phyloP scores from a whole-genome alignment of 306 rosid genomes.

The Clitoria ternatea region DNA sequence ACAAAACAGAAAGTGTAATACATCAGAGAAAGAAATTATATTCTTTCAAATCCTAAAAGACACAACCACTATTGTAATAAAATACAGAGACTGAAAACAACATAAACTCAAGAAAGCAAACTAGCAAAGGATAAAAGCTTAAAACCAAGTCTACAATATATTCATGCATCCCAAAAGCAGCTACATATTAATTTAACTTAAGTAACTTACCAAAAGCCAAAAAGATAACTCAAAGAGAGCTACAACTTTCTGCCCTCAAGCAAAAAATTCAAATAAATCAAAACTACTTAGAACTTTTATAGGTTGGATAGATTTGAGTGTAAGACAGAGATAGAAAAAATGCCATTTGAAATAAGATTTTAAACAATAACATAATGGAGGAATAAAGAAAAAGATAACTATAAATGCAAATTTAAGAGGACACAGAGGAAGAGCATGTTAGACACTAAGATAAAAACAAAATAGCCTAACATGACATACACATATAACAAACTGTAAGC shows the following conservation, averaged over 20 bases:
- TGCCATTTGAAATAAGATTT: too few species aligned
- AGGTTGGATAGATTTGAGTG: background rate
- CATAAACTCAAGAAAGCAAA: background rate
- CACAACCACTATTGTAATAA: background rate
- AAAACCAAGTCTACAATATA: background rate
- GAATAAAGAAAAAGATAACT: too few species aligned
- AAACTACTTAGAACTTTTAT: background rate
- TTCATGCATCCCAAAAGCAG: background rate
- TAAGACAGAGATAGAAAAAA: background rate
- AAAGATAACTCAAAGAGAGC: background rate
- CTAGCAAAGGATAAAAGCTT: background rate
- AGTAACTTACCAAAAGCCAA: background rate
- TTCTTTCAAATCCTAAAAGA: background rate
- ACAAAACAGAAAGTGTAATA: background rate
- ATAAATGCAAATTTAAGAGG: too few species aligned
- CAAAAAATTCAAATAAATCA: background rate
- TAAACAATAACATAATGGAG: too few species aligned
- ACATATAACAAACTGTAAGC: background rate
- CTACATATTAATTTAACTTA: background rate
- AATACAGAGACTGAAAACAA: background rate
- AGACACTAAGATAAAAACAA: too few species aligned
- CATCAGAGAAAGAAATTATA: background rate
- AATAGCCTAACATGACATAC: background rate
- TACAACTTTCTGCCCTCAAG: background rate
- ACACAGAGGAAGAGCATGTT: too few species aligned